phyloP scores from a whole-genome alignment of 2,329 filamentous ascomycete species.

The Calonectria fujianensis region DNA sequence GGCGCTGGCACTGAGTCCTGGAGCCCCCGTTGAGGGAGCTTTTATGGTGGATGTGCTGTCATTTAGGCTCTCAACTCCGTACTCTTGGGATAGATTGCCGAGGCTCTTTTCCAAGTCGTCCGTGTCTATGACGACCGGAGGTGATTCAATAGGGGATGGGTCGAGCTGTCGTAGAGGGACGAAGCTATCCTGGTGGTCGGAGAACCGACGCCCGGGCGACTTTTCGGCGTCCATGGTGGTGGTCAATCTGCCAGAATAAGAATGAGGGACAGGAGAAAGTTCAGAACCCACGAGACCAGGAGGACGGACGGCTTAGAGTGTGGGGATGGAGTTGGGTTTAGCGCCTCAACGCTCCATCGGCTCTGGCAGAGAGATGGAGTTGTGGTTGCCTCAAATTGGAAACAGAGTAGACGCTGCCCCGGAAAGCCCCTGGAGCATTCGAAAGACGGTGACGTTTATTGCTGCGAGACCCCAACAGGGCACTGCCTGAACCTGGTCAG shows the following conservation, averaged over 20 bases:
- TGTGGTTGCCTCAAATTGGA: conserved; percentile 15
- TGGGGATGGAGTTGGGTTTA: conserved; percentile 51
- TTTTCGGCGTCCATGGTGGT: conserved; percentile 51
- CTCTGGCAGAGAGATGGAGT: conserved; percentile 40
- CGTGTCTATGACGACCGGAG: conserved; percentile 66
- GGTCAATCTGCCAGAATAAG: conserved; percentile 23
- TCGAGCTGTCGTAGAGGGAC: conserved; percentile 86
- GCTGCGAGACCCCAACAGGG: conserved; percentile 36
- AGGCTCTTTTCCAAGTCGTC: conserved; percentile 65
- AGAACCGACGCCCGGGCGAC: conserved; percentile 49
- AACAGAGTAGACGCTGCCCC: conserved; percentile 1
- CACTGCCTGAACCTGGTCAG: conserved; percentile 46
- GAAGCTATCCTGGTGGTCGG: conserved; percentile 59
- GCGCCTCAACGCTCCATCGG: conserved; percentile 50
- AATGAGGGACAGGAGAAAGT: conserved; percentile 7
- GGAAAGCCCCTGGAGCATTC: conserved; percentile 38
- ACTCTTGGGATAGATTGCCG: conserved; percentile 51
- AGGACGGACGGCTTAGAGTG: conserved; percentile 37
- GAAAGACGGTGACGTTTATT: conserved; percentile 52
- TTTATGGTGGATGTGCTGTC: conserved; percentile 58
- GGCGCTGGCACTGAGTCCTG: conserved; percentile 75
- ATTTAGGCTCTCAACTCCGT: conserved; percentile 59
- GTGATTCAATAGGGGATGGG: conserved; percentile 83
- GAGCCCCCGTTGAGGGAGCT: conserved; percentile 65
- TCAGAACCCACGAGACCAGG: conserved; percentile 25